phyloP scores from a whole-genome alignment of 2,329 filamentous ascomycete genomes.

The Pestalotiopsis sp. region DNA sequence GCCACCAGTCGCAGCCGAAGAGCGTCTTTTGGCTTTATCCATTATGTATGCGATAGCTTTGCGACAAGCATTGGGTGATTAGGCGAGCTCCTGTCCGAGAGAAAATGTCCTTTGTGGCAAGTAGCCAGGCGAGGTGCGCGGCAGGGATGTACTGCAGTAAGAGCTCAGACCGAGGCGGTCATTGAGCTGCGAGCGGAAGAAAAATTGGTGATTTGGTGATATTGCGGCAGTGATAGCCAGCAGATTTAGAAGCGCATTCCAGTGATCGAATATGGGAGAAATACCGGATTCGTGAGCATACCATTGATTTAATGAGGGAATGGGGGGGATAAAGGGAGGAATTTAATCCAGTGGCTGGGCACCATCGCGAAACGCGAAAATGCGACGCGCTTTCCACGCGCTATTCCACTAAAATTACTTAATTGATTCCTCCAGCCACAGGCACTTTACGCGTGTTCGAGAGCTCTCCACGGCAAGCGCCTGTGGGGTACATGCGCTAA shows the following conservation, averaged over 20 bases:
- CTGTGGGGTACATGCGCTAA: background rate
- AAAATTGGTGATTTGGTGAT: background rate
- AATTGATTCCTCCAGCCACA: conserved; percentile 12
- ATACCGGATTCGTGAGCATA: background rate
- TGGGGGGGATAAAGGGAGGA: background rate
- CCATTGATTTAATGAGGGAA: background rate
- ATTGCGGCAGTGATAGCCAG: background rate
- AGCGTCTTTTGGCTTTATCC: background rate
- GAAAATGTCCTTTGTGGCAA: background rate
- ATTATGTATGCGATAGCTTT: background rate
- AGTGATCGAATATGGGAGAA: background rate
- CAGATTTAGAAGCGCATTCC: conserved; percentile 1
- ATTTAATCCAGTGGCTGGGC: conserved; percentile 10
- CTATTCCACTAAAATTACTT: conserved; percentile 7
- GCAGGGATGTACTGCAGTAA: background rate
- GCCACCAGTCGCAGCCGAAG: conserved; percentile 5
- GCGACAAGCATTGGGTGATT: background rate
- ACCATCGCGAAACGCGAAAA: conserved; percentile 11
- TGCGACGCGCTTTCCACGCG: conserved; percentile 1
- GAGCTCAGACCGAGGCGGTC: background rate
- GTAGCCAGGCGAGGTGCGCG: background rate
- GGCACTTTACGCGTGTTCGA: background rate
- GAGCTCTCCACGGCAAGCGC: background rate
- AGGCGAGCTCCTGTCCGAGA: background rate
- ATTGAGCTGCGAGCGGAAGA: background rate